Base-by-base conservation (phyloP, 371 early-diverging fungal species). In the Rhizopus delemar region DNA sequence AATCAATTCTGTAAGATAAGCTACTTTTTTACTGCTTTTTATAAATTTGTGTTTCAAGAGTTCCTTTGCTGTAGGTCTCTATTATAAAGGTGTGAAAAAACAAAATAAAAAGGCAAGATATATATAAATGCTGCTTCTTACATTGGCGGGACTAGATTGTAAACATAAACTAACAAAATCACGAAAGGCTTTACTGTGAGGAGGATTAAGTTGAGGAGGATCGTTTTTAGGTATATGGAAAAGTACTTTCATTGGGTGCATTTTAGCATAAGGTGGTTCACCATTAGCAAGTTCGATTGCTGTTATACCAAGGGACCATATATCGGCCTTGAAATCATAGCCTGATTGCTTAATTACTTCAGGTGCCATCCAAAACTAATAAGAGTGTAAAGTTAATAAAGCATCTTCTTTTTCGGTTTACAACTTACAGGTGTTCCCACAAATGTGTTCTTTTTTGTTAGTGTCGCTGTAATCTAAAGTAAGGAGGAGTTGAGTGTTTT, bases 261-360 rank as follows among this genome's bases (percentile, higher is more conserved):
- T 75, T 50, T 95, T 92, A 3, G 94, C 86, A 65, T 93, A 92
- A 13, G 99, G 99, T 31, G 97, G 95, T 61, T 89, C 86, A 2
- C 96, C 95, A 55, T 88, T 91, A 39, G 97, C 95, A 46, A 99
- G 78, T 75, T 99, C 99, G 35, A 98, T 95, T 0, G 99, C 95
- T 3, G 98, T 96, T 59, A 99, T 97, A 8, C 99, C 99, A 34
- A 99, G 76, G 45, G 94, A 93, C 99, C 99, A 99, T 41, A 98
- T 95, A 79, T 99, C 99, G 0, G 96, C 97, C 72, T 95, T 97
- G 73, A 85, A 85, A 74, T 95, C 91, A 66, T 99, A 99, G 12
- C 95, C 97, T 3, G 93, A 90, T 72, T 94, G 92, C 62, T 88
- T 89, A 61, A 99, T 98, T 0, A 99, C 97, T 78, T 99, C 97